phyloP scores from a whole-genome alignment of 2,329 filamentous ascomycete species.

The Purpureocillium takamizusanense region DNA sequence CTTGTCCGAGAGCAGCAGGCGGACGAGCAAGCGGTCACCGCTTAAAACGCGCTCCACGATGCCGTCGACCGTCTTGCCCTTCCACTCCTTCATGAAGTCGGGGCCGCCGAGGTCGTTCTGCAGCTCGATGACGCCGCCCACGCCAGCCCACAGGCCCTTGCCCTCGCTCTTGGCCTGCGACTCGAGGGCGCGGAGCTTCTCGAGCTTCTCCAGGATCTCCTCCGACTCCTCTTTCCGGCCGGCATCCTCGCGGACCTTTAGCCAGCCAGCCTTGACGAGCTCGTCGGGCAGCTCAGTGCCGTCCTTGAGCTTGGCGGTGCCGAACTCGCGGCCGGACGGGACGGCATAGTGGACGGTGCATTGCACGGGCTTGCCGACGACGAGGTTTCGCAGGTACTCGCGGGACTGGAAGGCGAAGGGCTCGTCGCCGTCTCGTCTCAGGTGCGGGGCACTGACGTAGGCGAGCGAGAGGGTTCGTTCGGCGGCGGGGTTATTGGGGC shows the following conservation, averaged over 20 bases:
- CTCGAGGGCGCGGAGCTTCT: slow-evolving; percentile 71
- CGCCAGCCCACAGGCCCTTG: slow-evolving; percentile 72
- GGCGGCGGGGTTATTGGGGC: slow-evolving; percentile 68
- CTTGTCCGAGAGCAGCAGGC: slow-evolving; percentile 69
- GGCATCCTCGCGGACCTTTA: slow-evolving; percentile 89
- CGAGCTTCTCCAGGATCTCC: slow-evolving; percentile 60
- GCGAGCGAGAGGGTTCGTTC: slow-evolving; percentile 86
- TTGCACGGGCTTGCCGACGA: slow-evolving; percentile 79
- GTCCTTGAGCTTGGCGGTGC: slow-evolving; percentile 66
- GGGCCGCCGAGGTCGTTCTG: slow-evolving; percentile 73
- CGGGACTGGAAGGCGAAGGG: slow-evolving; percentile 89
- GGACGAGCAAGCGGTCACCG: slow-evolving; percentile 80
- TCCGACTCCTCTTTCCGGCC: slow-evolving; percentile 84
- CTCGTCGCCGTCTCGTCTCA: slow-evolving; percentile 86
- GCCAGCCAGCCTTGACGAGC: slow-evolving; percentile 79
- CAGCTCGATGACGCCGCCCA: slow-evolving; percentile 60
- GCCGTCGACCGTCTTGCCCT: slow-evolving; percentile 75
- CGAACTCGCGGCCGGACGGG: slow-evolving; percentile 80
- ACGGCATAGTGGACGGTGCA: slow-evolving; percentile 84
- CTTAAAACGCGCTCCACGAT: slow-evolving; percentile 87
- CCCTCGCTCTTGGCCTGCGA: slow-evolving; percentile 66
- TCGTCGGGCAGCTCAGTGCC: slow-evolving; percentile 73
- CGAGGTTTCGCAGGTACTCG: slow-evolving; percentile 77
- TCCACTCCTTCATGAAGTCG: slow-evolving; percentile 74
- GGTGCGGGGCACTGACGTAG: slow-evolving; percentile 80